Evolutionary conservation across 169 alveolate genomes (phyloP).

Genomic region (Cryptosporidium muris): DNA sequence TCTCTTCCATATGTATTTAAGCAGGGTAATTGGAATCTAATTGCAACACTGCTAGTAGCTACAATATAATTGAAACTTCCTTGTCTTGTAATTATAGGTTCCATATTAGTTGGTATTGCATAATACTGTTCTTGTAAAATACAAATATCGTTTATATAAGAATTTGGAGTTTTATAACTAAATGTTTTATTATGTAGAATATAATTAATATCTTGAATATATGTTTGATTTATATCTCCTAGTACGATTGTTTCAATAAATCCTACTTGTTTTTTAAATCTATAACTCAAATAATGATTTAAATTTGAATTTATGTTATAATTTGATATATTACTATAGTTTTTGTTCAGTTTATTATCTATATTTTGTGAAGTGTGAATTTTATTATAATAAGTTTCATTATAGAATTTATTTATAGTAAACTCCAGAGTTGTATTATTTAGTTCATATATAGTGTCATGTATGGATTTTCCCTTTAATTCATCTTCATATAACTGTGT

Average conservation of each 20-base stretch:
- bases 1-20: background rate
- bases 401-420: no score
- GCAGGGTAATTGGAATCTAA: constrained; percentile 51
- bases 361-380: no score
- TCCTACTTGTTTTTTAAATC: constrained; percentile 15
- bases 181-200: background rate
- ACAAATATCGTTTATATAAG: constrained; percentile 31
- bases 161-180: constrained; percentile 12
- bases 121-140: constrained; percentile 39
- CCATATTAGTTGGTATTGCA: constrained; percentile 12
- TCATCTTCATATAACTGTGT: no score
- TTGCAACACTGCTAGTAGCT: constrained; percentile 50
- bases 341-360: no score
- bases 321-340: no score
- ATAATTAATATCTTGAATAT: constrained; percentile 7
- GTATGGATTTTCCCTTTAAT: no score
- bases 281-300: no score
- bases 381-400: no score
- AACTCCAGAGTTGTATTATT: no score
- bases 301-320: no score
- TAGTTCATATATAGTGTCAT: no score
- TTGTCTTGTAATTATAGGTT: constrained; percentile 50
- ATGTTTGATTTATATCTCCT: background rate
- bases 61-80: constrained; percentile 19
- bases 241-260: constrained; percentile 32